Percentiles rank a stretch among this genome's conserved stretches.
Conservation (phyloP, 2,329 filamentous ascomycete species). For the Venturia carpophila region DNA sequence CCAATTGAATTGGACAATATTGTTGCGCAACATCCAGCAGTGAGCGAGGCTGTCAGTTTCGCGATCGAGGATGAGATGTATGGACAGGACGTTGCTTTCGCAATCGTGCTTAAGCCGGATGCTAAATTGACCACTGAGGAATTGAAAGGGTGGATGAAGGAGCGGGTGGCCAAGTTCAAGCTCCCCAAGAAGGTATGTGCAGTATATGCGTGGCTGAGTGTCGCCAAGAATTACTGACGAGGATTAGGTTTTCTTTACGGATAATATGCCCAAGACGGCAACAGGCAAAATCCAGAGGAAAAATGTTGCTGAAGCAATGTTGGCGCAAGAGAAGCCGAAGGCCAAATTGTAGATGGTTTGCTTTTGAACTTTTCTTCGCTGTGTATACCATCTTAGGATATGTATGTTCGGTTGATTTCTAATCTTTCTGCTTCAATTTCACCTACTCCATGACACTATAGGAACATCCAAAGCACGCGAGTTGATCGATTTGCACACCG, state of each 20-base stretch:
- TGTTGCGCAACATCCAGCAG: conserved; percentile 61
- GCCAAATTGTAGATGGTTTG: conserved; percentile 41
- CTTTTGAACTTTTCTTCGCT: background rate
- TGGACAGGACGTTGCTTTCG: conserved; percentile 72
- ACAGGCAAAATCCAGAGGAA: conserved; percentile 82
- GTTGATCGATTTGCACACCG: background rate
- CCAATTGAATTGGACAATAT: conserved; percentile 84
- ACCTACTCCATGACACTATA: background rate
- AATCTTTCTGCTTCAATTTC: background rate
- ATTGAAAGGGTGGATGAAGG: conserved; percentile 59
- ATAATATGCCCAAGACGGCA: conserved; percentile 84
- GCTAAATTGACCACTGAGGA: conserved; percentile 48
- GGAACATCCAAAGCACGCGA: background rate
- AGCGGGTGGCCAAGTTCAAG: conserved; percentile 74
- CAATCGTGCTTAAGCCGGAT: conserved; percentile 64
- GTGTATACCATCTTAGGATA: background rate
- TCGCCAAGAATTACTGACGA: background rate
- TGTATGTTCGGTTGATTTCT: background rate
- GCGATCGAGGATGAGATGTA: conserved; percentile 75
- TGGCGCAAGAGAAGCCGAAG: conserved; percentile 55
- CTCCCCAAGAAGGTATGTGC: conserved; percentile 65
- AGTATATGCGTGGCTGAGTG: background rate
- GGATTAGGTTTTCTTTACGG: conserved; percentile 67
- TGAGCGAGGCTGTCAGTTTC: conserved; percentile 75
- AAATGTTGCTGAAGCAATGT: conserved; percentile 79